Conservation (phyloP, 805 yeast species). For the Barnettozyma siamensis region DNA sequence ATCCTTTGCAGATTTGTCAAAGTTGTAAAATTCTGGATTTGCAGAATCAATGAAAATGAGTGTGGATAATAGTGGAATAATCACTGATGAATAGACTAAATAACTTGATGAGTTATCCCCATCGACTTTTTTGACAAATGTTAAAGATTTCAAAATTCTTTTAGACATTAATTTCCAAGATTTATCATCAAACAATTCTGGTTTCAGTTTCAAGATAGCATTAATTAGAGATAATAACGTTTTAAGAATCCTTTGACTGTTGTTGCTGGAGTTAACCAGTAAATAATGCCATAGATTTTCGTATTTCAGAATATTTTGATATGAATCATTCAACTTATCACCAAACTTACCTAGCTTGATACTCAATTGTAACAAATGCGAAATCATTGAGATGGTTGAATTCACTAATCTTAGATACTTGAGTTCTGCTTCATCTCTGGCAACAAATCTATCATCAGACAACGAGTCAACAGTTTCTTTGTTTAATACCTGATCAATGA, state of each 20-base stretch:
- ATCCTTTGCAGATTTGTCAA: conserved; percentile 41
- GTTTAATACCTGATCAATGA: conserved; percentile 44
- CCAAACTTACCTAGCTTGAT: conserved; percentile 21
- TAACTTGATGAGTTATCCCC: conserved; percentile 27
- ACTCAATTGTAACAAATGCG: conserved; percentile 25
- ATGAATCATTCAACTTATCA: conserved; percentile 13
- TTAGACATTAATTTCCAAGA: conserved; percentile 29
- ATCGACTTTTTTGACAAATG: conserved; percentile 26
- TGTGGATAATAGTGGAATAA: conserved; percentile 45
- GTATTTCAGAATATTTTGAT: conserved; percentile 31
- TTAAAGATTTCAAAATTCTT: conserved; percentile 28
- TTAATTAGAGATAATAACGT: conserved; percentile 34
- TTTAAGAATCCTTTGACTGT: conserved; percentile 38
- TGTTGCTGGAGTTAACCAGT: conserved; percentile 27
- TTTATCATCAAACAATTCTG: conserved; percentile 17
- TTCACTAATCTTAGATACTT: conserved; percentile 57
- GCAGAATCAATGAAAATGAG: conserved; percentile 38
- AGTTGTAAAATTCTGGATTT: conserved; percentile 50
- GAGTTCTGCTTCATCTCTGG: conserved; percentile 56
- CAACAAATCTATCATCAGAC: conserved; percentile 68
- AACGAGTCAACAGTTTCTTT: conserved; percentile 57
- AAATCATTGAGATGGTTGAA: conserved; percentile 45
- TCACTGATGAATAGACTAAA: conserved; percentile 39
- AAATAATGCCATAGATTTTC: conserved; percentile 42
- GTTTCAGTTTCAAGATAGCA: conserved; percentile 24